Evolutionary conservation across 805 yeast species (phyloP).

Genomic region (Candida verbasci): DNA sequence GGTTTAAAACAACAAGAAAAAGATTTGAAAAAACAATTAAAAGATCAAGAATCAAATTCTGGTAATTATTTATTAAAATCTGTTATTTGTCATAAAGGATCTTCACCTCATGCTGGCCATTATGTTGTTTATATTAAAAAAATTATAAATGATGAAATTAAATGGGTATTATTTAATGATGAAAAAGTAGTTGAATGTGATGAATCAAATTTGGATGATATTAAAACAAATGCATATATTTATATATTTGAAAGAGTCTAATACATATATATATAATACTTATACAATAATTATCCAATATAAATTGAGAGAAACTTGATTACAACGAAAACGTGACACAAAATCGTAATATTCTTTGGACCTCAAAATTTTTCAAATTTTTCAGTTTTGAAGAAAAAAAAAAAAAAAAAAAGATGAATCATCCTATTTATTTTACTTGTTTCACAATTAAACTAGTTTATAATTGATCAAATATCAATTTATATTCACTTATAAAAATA

Average conservation of each 20-base stretch:
- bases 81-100: slow-evolving; percentile 84
- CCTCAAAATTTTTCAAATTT: neutral
- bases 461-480: neutral
- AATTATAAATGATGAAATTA: slow-evolving; percentile 25
- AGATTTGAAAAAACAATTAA: slow-evolving; percentile 13
- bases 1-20: slow-evolving; percentile 24
- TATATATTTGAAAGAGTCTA: slow-evolving; percentile 32
- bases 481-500: too few species aligned
- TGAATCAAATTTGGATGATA: slow-evolving; percentile 37
- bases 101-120: slow-evolving; percentile 87
- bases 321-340: neutral
- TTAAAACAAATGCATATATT: slow-evolving; percentile 45
- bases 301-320: neutral
- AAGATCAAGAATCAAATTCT: slow-evolving; percentile 1
- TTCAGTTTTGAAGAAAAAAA: too few species aligned
- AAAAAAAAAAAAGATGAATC: neutral
- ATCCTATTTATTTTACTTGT: neutral
- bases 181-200: slow-evolving; percentile 73
- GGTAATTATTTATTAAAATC: slow-evolving; percentile 51
- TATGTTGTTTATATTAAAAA: slow-evolving; percentile 74
- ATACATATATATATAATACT: too few species aligned
- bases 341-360: neutral
- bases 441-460: too few species aligned
- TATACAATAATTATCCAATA: slow-evolving; percentile 2
- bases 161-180: slow-evolving; percentile 83